Evolutionary conservation across 352 stramenopile species (phyloP).

Genomic region (Blastocystis sp.): DNA sequence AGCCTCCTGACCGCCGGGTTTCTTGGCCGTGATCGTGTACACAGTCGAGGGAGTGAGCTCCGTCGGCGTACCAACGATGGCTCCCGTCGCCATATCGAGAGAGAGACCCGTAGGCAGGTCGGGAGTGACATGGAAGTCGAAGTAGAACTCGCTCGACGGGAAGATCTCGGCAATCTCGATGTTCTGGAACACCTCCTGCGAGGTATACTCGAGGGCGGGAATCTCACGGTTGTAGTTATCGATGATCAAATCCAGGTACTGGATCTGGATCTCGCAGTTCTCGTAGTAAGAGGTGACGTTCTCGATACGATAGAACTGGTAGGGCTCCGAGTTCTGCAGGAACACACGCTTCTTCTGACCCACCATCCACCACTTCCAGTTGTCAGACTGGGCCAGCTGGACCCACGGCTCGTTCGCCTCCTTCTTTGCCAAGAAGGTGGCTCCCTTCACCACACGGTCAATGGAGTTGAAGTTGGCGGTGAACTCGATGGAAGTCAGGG

Average conservation of each 20-base stretch:
- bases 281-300: background rate
- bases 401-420: background rate
- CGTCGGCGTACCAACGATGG: constrained; percentile 6
- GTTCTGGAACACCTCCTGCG: background rate
- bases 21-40: constrained; percentile 33
- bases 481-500: background rate
- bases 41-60: background rate
- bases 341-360: constrained; percentile 12
- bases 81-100: background rate
- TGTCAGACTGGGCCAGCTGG: background rate
- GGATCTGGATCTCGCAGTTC: background rate
- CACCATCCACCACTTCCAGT: background rate
- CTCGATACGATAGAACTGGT: background rate
- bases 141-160: background rate
- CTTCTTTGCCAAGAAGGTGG: background rate
- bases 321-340: background rate
- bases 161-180: constrained; percentile 47
- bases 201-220: background rate
- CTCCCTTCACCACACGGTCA: background rate
- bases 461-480: background rate
- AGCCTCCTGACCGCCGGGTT: background rate
- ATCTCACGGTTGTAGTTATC: background rate
- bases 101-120: background rate
- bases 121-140: background rate
- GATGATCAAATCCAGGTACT: background rate